These are phyloP conservation scores for Talaromyces piceae DNA, from an alignment of 2,329 filamentous ascomycete species.

Conservation along the genomic window DNA sequence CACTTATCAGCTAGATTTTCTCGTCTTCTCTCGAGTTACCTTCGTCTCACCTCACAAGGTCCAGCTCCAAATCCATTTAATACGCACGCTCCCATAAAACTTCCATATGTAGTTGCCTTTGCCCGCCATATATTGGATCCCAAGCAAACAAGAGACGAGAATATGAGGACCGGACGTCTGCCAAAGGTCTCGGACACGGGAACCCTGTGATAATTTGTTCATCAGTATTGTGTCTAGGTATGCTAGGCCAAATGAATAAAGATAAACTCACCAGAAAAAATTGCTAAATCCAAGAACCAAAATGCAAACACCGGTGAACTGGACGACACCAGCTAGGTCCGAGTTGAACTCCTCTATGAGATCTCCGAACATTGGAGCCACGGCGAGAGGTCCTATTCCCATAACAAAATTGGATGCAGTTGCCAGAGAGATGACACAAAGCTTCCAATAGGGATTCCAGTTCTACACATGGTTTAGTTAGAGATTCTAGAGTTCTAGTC, in stretches of 20 bases:
- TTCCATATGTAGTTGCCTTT: slow-evolving; percentile 48
- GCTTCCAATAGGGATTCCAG: slow-evolving; percentile 43
- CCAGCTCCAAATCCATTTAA: not conserved
- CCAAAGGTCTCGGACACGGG: slow-evolving; percentile 50
- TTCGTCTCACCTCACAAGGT: not conserved
- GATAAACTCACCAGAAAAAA: slow-evolving; percentile 46
- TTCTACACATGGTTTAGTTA: slow-evolving; percentile 25
- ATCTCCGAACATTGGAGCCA: slow-evolving; percentile 54
- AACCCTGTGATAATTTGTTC: slow-evolving; percentile 36
- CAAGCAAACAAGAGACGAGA: slow-evolving; percentile 47
- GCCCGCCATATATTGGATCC: slow-evolving; percentile 53
- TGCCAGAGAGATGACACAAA: slow-evolving; percentile 40
- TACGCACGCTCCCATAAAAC: slow-evolving; percentile 57
- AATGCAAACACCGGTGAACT: slow-evolving; percentile 51
- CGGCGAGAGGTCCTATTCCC: slow-evolving; percentile 47
- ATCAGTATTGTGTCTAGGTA: not conserved
- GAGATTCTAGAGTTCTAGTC: not conserved
- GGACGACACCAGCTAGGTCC: slow-evolving; percentile 46
- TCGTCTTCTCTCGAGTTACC: not conserved
- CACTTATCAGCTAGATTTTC: not conserved
- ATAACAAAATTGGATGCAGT: slow-evolving; percentile 46
- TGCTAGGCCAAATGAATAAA: not conserved
- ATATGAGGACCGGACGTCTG: slow-evolving; percentile 46
- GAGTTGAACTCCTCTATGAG: slow-evolving; percentile 51
- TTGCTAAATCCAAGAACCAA: slow-evolving; percentile 54